These are phyloP conservation scores for Emmonsiellopsis sp. DNA, from an alignment of 2,329 filamentous ascomycete species.

Conservation along the genomic window DNA sequence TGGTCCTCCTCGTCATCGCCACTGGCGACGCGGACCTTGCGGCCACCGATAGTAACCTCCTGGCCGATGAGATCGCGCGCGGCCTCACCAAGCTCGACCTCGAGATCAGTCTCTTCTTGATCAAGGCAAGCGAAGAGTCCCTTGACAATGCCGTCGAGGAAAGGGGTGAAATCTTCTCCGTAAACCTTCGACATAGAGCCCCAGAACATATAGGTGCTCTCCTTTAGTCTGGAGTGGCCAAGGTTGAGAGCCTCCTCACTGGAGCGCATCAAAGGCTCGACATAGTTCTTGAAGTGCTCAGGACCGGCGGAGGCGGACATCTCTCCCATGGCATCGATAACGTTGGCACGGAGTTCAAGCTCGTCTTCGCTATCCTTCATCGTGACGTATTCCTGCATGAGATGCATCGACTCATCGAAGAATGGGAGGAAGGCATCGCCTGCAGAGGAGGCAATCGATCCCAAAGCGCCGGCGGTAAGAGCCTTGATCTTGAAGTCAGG, in stretches of 20 bases:
- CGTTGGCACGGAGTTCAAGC: slow-evolving; percentile 77
- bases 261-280: slow-evolving; percentile 79
- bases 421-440: slow-evolving; percentile 80
- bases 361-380: slow-evolving; percentile 87
- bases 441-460: slow-evolving; percentile 79
- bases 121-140: slow-evolving; percentile 73
- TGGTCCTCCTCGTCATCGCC: slow-evolving; percentile 47
- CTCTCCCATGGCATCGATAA: slow-evolving; percentile 86
- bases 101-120: slow-evolving; percentile 75
- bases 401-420: slow-evolving; percentile 82
- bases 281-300: slow-evolving; percentile 80
- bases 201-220: slow-evolving; percentile 97
- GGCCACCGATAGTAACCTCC: slow-evolving; percentile 69
- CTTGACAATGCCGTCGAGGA: slow-evolving; percentile 38
- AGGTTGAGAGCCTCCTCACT: slow-evolving; percentile 85
- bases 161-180: slow-evolving; percentile 49
- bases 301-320: slow-evolving; percentile 83
- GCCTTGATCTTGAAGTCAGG: slow-evolving; percentile 84
- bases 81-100: slow-evolving; percentile 64
- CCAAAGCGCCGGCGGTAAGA: slow-evolving; percentile 77
- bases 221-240: slow-evolving; percentile 80
- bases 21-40: slow-evolving; percentile 72
- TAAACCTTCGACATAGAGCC: slow-evolving; percentile 91
- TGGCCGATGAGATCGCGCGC: slow-evolving; percentile 65
- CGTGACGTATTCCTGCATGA: slow-evolving; percentile 71